A percentile compares a stretch with the other conserved stretches of the same genome.
Evolutionary conservation across 2,329 filamentous ascomycete species (phyloP).

Genomic region (Fusarium pilosicola): DNA sequence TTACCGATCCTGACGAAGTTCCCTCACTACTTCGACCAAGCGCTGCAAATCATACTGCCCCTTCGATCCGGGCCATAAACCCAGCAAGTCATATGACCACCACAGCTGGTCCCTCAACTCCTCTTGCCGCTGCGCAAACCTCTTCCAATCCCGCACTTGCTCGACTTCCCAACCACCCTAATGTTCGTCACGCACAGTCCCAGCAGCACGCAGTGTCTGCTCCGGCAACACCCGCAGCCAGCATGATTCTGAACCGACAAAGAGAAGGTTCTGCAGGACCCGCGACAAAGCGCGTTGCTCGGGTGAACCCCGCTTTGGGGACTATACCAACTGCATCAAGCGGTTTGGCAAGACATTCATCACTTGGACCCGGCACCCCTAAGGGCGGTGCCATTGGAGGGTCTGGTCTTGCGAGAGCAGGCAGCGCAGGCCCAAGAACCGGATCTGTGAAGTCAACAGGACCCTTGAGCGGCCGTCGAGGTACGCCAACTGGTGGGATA

Average conservation of each 20-base stretch:
- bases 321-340: constrained; percentile 64
- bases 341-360: constrained; percentile 69
- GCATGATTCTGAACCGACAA: constrained; percentile 67
- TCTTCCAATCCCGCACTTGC: constrained; percentile 55
- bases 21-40: constrained; percentile 70
- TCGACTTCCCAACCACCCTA: constrained; percentile 55
- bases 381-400: constrained; percentile 53
- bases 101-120: constrained; percentile 40
- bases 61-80: constrained; percentile 55
- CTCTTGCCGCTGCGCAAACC: constrained; percentile 40
- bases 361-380: constrained; percentile 70
- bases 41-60: constrained; percentile 60
- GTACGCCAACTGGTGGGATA: constrained; percentile 55
- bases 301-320: constrained; percentile 59
- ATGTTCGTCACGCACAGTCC: constrained; percentile 61
- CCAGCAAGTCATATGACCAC: constrained; percentile 51
- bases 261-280: constrained; percentile 69
- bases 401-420: constrained; percentile 58
- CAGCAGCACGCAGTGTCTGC: constrained; percentile 65
- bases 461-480: constrained; percentile 57
- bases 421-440: constrained; percentile 69
- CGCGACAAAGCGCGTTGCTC: constrained; percentile 63
- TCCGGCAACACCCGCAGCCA: constrained; percentile 68
- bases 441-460: constrained; percentile 57
- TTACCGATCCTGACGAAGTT: constrained; percentile 70